These are phyloP conservation scores for Plasmodium falciparum DNA, from an alignment of 169 alveolate species.

Conservation along the genomic window DNA sequence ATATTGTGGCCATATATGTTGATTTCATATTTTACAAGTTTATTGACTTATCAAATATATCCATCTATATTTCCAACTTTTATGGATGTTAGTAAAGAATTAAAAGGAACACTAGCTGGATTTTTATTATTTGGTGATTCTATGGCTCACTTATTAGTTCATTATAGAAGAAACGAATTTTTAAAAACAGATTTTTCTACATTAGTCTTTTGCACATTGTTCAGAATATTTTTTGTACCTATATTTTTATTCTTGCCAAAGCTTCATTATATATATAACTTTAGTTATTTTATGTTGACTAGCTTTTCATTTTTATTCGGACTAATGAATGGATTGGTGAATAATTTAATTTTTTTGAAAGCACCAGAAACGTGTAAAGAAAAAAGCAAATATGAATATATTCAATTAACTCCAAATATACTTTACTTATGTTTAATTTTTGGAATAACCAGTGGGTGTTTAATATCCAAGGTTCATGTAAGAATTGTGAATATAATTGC, in stretches of 20 bases:
- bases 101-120: slow-evolving; percentile 34
- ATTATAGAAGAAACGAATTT: slow-evolving; percentile 1
- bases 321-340: slow-evolving; percentile 14
- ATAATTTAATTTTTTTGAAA: slow-evolving; percentile 24
- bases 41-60: slow-evolving; percentile 31
- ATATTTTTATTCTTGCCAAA: not conserved
- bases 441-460: slow-evolving; percentile 18
- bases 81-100: slow-evolving; percentile 16
- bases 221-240: slow-evolving; percentile 10
- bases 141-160: slow-evolving; percentile 31
- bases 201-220: not conserved
- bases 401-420: slow-evolving; percentile 35
- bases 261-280: not conserved
- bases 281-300: not conserved
- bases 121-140: slow-evolving; percentile 32
- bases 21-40: slow-evolving; percentile 17
- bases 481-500: not conserved
- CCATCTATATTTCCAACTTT: slow-evolving; percentile 30
- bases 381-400: slow-evolving; percentile 13
- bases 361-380: slow-evolving; percentile 13
- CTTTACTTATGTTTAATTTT: slow-evolving; percentile 26
- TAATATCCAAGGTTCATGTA: slow-evolving; percentile 13
- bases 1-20: slow-evolving; percentile 21
- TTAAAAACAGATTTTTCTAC: not conserved
- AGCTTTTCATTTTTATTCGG: slow-evolving; percentile 16